These are phyloP conservation scores for Aspergillus hortae DNA, from an alignment of 2,329 filamentous ascomycete species.

Conservation along the genomic window DNA sequence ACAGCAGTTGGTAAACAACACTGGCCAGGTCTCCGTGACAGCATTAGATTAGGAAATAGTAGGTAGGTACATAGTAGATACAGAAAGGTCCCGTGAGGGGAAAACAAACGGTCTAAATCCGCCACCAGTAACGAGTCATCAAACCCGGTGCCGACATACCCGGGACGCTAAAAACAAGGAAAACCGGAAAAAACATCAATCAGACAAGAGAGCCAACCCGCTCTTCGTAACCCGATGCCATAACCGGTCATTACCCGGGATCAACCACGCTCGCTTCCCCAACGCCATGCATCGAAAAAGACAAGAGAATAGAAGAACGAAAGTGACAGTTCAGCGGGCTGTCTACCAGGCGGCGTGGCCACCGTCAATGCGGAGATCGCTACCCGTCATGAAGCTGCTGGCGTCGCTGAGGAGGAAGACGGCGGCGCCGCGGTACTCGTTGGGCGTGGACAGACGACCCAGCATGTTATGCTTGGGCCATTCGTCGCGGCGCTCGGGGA, in stretches of 20 bases:
- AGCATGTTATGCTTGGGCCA: constrained; percentile 90
- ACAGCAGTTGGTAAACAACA: background rate
- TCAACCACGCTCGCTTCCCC: constrained; percentile 5
- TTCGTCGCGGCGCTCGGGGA: constrained; percentile 72
- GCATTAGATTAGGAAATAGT: background rate
- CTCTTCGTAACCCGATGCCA: background rate
- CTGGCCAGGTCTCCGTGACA: background rate
- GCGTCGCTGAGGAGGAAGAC: constrained; percentile 48
- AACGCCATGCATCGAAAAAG: constrained; percentile 7
- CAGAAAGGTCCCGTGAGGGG: background rate
- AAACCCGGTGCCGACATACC: constrained; percentile 3
- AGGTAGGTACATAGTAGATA: constrained; percentile 3
- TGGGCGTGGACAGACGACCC: constrained; percentile 61
- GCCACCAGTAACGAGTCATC: background rate
- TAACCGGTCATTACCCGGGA: background rate
- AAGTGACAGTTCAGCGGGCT: background rate
- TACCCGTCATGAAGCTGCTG: constrained; percentile 55
- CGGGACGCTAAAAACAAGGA: constrained; percentile 6
- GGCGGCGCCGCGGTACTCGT: constrained; percentile 62
- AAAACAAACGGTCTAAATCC: constrained; percentile 9
- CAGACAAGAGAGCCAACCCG: background rate
- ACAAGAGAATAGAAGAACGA: background rate
- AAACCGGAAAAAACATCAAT: background rate
- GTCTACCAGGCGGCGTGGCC: constrained; percentile 53
- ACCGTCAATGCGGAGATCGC: constrained; percentile 53